Conservation (phyloP, 2,329 filamentous ascomycete genomes). For the Colletotrichum sidae region DNA sequence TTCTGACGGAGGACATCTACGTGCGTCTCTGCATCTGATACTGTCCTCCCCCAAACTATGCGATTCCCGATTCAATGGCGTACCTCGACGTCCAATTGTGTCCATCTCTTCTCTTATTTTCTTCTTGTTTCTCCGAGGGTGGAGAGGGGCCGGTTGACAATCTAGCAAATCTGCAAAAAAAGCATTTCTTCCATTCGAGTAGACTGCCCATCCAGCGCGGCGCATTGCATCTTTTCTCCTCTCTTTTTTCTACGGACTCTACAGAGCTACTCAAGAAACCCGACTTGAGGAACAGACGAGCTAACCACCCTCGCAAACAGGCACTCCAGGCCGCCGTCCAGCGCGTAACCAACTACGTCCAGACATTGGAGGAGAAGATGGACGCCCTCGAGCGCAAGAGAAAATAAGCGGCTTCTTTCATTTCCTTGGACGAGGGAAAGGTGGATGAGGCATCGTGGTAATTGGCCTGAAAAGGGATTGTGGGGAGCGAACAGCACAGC, state of each 20-base stretch:
- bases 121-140: constrained; percentile 29
- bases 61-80: neutral
- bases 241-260: no score
- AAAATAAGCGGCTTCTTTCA: constrained; percentile 59
- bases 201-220: constrained; percentile 23
- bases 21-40: constrained; percentile 71
- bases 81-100: neutral
- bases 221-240: neutral
- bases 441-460: no score
- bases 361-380: constrained; percentile 83
- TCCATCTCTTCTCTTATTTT: constrained; percentile 28
- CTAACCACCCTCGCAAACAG: constrained; percentile 55
- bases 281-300: constrained; percentile 16
- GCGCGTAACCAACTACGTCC: constrained; percentile 85
- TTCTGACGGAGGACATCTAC: constrained; percentile 95
- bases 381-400: constrained; percentile 73
- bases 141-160: constrained; percentile 2
- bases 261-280: neutral
- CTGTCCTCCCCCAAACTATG: constrained; percentile 10
- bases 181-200: neutral
- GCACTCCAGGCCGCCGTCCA: constrained; percentile 89
- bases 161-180: constrained; percentile 7
- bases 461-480: no score
- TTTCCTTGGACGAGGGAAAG: no score
- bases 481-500: no score